phyloP scores from a whole-genome alignment of 164 flowering plant genomes.

The Kingdonia uniflora region DNA sequence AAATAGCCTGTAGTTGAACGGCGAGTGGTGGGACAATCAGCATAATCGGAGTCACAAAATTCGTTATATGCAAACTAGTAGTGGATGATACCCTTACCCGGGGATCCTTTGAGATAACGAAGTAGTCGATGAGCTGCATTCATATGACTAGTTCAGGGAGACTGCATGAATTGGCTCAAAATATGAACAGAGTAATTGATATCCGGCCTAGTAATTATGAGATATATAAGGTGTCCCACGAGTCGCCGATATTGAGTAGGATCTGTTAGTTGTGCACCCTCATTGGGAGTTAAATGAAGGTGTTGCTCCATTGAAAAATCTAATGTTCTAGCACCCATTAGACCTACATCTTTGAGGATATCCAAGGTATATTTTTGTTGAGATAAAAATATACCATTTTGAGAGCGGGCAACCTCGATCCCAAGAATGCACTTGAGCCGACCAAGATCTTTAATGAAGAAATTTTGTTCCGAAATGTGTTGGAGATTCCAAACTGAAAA shows the following conservation, averaged over 20 bases:
- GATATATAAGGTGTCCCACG: neutral
- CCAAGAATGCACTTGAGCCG: neutral
- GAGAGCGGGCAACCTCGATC: neutral
- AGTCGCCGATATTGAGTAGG: neutral
- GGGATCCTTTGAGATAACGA: too few species aligned
- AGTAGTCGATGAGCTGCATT: too few species aligned
- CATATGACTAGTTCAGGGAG: too few species aligned
- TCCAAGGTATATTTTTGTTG: neutral
- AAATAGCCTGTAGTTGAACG: too few species aligned
- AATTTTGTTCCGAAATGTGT: neutral
- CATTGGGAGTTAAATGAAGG: neutral
- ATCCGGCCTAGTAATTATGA: neutral
- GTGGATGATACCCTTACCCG: too few species aligned
- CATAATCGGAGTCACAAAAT: too few species aligned
- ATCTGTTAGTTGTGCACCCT: neutral
- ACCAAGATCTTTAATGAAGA: neutral
- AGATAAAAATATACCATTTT: neutral
- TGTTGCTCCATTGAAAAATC: conserved; percentile 5
- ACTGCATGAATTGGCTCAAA: conserved; percentile 1
- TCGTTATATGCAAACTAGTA: too few species aligned
- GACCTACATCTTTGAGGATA: neutral
- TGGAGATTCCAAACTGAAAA: neutral
- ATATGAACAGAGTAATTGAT: neutral
- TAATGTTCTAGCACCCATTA: neutral
- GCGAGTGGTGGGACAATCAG: too few species aligned